Percentiles rank a stretch among this genome's conserved stretches.
These are phyloP conservation scores for Aureobasidium mangrovei DNA, from an alignment of 2,329 filamentous ascomycete species.

Conservation along the genomic window DNA sequence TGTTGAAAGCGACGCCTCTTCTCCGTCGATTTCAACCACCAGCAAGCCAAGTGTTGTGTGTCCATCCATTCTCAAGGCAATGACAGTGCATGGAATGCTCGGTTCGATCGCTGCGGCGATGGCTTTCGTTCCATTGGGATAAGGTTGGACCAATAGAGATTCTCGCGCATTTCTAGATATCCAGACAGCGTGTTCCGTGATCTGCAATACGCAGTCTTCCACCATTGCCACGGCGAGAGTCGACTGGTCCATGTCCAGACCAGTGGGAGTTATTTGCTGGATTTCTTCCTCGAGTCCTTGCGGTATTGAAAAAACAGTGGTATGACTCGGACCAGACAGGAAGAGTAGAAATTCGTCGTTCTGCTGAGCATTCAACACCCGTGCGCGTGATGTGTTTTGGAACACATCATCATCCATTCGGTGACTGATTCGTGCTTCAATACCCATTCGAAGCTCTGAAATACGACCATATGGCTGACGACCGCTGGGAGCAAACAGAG, in stretches of 20 bases:
- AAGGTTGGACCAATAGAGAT: constrained; percentile 8
- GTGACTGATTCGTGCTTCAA: constrained; percentile 27
- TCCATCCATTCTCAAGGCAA: constrained; percentile 16
- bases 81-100: constrained; percentile 15
- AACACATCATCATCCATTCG: constrained; percentile 8
- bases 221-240: constrained; percentile 22
- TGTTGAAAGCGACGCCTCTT: not conserved
- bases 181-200: constrained; percentile 21
- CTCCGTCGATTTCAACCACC: not conserved
- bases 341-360: constrained; percentile 29
- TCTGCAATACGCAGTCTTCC: constrained; percentile 22
- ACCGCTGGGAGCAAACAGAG: constrained; percentile 35
- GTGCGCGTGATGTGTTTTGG: constrained; percentile 27
- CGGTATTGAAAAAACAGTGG: not conserved
- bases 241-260: constrained; percentile 20
- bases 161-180: constrained; percentile 19
- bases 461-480: constrained; percentile 35
- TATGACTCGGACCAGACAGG: constrained; percentile 27
- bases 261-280: constrained; percentile 9
- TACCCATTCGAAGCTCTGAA: constrained; percentile 35
- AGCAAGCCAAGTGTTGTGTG: constrained; percentile 1
- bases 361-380: constrained; percentile 28
- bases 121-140: constrained; percentile 14
- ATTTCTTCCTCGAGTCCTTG: constrained; percentile 15
- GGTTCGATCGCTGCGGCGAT: constrained; percentile 21